Evolutionary conservation across 257 asterid genomes (phyloP).

Genomic region (Plantago elongata): DNA sequence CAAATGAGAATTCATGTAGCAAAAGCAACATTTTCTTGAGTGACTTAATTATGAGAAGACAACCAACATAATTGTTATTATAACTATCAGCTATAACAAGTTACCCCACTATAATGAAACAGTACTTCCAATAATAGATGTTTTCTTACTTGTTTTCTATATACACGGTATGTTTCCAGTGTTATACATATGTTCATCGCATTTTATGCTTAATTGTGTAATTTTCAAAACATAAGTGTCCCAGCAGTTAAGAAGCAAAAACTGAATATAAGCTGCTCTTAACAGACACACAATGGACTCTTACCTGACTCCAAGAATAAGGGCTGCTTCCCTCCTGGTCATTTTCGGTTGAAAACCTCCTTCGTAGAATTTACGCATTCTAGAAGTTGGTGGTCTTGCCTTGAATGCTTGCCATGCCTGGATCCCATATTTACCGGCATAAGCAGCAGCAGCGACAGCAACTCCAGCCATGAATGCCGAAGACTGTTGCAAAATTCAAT

Average conservation of each 20-base stretch:
- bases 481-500: slow-evolving; percentile 27
- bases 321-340: slow-evolving; percentile 86
- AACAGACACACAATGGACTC: slow-evolving; percentile 5
- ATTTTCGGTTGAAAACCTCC: slow-evolving; percentile 91
- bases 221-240: neutral
- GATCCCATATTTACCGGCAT: slow-evolving; percentile 70
- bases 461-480: slow-evolving; percentile 66
- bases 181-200: no score
- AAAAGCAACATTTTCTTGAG: no score
- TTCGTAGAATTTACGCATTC: slow-evolving; percentile 75
- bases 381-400: slow-evolving; percentile 74
- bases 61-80: no score
- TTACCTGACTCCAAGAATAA: slow-evolving; percentile 85
- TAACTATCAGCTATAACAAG: no score
- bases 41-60: no score
- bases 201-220: no score
- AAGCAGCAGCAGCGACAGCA: slow-evolving; percentile 74
- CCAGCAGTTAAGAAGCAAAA: neutral
- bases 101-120: no score
- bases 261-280: neutral
- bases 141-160: no score
- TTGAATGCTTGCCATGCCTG: slow-evolving; percentile 85
- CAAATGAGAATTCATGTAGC: no score
- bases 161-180: no score
- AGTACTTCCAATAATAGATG: no score